Base-by-base conservation (phyloP, 805 yeast species). In the Metschnikowia bowlesiae region DNA sequence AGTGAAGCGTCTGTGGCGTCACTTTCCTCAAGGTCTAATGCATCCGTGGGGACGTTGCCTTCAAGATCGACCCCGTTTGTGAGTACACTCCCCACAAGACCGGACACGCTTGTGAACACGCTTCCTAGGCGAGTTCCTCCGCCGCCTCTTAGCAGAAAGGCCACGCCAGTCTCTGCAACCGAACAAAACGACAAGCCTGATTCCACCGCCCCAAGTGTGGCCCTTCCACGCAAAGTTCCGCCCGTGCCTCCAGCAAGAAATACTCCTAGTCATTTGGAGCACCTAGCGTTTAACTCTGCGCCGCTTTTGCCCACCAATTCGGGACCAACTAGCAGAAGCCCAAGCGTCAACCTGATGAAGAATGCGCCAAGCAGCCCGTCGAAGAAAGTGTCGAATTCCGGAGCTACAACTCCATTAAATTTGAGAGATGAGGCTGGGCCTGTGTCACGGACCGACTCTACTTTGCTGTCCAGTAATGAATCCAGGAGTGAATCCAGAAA, bases 261-360 rank as follows among this genome's bases (percentile, higher is more conserved):
- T 8, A 44, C 58, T 8, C 51, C 47, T 4, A 34, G 32, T 7
- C 47, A 55, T 16, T 33, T 53, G 30, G 47, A 50, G 31, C 56
- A 54, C 16, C 53, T 67, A 40, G 76, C 71, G 2, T 72, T 72
- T 47, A 58, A 72, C 3, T 53, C 72, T 1, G 61, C 73, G 0
- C 76, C 76, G 1, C 65, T 73, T 16, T 64, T 71, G 18, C 76
- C 76, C 6, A 66, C 67, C 8, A 63, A 58, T 36, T 63, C 73
- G 4, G 56, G 61, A 2, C 39, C 29, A 39, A 44, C 14, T 5
- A 14, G 30, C 38, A 18, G 26, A 22, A 42, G n/a, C 31, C 31
- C 31, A 1, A 42, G 37, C n/a, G 45, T 18, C 2, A 42, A 26
- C n/a, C 37, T 31, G 34, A 14, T 31, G 39, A 18, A 36, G 22